Conservation (phyloP, 164 flowering plant species). For the Chloranthus sessilifolius region DNA sequence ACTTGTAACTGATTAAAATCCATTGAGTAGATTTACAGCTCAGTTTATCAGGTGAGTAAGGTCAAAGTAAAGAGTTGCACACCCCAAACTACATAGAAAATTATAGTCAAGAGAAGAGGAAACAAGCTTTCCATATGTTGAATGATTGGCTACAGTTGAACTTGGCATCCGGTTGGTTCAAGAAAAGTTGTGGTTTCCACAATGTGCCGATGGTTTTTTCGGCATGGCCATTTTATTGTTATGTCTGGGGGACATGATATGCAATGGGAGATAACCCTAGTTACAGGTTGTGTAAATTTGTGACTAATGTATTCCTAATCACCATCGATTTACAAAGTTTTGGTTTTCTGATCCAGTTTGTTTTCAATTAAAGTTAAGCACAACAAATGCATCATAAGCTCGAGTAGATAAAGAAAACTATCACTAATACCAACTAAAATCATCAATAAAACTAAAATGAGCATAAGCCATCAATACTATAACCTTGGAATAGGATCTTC, state of each 20-base stretch:
- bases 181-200: too few relatives aligned
- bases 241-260: neutral
- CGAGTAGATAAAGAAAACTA: neutral
- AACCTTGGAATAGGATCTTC: slow-evolving; percentile 3
- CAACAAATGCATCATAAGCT: neutral
- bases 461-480: neutral
- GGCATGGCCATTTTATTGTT: neutral
- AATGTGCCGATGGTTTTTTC: neutral
- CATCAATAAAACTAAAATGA: neutral
- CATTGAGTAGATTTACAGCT: too few relatives aligned
- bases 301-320: neutral
- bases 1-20: too few relatives aligned
- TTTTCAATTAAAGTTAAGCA: neutral
- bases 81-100: too few relatives aligned
- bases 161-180: too few relatives aligned
- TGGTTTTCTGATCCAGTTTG: neutral
- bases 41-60: too few relatives aligned
- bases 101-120: too few relatives aligned
- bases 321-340: neutral
- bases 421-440: neutral
- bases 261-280: neutral
- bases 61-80: too few relatives aligned
- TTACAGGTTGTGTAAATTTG: neutral
- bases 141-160: too few relatives aligned
- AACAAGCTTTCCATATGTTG: too few relatives aligned